Base-by-base conservation (phyloP, 441 rosid genomes). In the Populus hybrid region DNA sequence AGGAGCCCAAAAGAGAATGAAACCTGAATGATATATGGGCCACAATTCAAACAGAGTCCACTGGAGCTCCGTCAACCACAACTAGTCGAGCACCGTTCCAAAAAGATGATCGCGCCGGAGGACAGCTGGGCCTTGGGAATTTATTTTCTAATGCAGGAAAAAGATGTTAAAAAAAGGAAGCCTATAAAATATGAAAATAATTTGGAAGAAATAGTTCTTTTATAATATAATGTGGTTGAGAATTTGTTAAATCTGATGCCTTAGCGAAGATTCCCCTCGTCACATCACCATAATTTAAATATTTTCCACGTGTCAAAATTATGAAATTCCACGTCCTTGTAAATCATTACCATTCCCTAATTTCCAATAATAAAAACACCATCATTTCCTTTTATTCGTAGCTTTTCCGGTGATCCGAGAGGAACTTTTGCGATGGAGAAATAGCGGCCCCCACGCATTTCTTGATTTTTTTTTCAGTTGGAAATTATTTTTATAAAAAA, bases 351-450 rank as follows among this genome's bases (percentile, higher is more conserved):
- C 7, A 26, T 21, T 7, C 36, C 71, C 12, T 40, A 36, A 11
- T 23, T 57, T 26, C 14, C 9, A 8, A n/a, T 24, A 26, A 30
- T 20, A 3, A 10, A 42, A 74, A 76, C 42, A 6, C 0, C 18
- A 5, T 28, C 69, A 46, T 6, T 2, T 18, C 42, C 46, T 10
- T 24, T 61, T 70, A 74, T 21, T 26, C 34, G 28, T 1, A 23
- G 36, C 63, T 67, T 84, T 81, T 73, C 84, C 77, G 75, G 73
- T 73, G 82, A 46, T 12, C 63, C 24, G 67, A 67, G 38, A 30
- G 38, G 40, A 66, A 34, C 78, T 73, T 70, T 59, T 53, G 74
- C 75, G 71, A 67, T 76, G 73, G 61, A 38, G 70, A 77, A 34
- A 67, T 46, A 46, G 20, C 36, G 8, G 36, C 8, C 36, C 36